Conservation (phyloP, 2,329 filamentous ascomycete species). For the Fusarium camptoceras region DNA sequence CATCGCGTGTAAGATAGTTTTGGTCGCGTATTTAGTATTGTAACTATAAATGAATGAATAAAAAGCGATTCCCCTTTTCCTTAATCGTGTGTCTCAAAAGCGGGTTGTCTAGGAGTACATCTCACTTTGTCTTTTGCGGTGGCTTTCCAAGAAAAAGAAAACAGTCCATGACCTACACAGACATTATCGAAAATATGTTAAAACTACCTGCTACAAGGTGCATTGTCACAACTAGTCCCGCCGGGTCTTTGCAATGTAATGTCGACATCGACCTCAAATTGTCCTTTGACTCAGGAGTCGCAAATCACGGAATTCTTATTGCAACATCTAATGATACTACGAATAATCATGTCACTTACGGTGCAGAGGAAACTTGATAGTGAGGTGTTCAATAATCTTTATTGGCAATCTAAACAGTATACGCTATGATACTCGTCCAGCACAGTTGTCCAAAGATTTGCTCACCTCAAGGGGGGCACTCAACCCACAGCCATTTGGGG, state of each 20-base stretch:
- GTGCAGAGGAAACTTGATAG: neutral
- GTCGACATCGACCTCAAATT: neutral
- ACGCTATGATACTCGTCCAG: neutral
- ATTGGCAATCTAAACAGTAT: neutral
- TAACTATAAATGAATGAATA: conserved; percentile 32
- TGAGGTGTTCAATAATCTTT: conserved; percentile 1
- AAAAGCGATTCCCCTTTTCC: conserved; percentile 21
- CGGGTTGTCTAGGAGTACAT: neutral
- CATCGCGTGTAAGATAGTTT: conserved; percentile 22
- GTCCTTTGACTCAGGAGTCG: neutral
- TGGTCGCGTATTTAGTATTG: neutral
- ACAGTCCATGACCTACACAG: neutral
- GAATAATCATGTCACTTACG: neutral
- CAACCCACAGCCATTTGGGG: neutral
- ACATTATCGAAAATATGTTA: neutral
- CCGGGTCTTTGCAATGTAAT: neutral
- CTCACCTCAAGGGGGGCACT: neutral
- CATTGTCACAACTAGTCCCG: neutral
- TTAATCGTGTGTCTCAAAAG: neutral
- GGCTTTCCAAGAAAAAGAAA: neutral
- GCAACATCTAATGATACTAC: neutral
- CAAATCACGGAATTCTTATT: neutral
- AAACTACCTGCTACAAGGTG: neutral
- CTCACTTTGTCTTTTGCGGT: neutral
- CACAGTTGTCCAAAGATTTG: conserved; percentile 3